Conservation (phyloP, 495 filamentous ascomycete genomes). For the Coniosporium apollinis region DNA sequence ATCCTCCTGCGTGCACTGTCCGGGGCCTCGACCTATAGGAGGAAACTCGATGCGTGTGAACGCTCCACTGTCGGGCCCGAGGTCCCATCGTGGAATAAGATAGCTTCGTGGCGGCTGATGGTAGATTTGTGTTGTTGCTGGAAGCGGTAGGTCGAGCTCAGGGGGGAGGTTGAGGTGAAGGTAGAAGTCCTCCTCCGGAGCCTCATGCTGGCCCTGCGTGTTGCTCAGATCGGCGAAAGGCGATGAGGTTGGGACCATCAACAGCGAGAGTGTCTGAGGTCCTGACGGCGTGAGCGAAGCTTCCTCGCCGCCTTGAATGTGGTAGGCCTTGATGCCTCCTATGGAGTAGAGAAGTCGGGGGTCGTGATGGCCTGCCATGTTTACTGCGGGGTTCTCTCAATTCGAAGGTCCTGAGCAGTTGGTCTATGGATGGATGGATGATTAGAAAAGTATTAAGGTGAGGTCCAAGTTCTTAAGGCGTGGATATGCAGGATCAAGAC, state of each 20-base stretch:
- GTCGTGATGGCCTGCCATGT: constrained; percentile 38
- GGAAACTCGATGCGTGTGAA: constrained; percentile 89
- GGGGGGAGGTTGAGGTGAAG: constrained; percentile 83
- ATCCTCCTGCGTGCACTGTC: constrained; percentile 68
- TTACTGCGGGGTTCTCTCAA: too few relatives aligned
- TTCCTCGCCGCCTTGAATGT: constrained; percentile 77
- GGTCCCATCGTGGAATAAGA: constrained; percentile 82
- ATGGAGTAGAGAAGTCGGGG: constrained; percentile 73
- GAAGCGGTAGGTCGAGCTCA: constrained; percentile 80
- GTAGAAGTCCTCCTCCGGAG: constrained; percentile 82
- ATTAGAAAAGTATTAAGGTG: too few relatives aligned
- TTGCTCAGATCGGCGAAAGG: constrained; percentile 45
- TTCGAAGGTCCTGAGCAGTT: too few relatives aligned
- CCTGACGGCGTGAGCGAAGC: constrained; percentile 65
- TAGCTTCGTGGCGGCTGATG: constrained; percentile 81
- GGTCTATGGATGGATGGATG: too few relatives aligned
- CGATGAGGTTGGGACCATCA: constrained; percentile 84
- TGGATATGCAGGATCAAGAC: too few relatives aligned
- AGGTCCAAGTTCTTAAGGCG: too few relatives aligned
- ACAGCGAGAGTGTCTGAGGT: constrained; percentile 70
- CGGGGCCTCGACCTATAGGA: constrained; percentile 40
- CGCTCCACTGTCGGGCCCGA: constrained; percentile 69
- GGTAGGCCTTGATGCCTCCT: constrained; percentile 67
- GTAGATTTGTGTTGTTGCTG: constrained; percentile 88
- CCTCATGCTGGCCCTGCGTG: constrained; percentile 35